Evolutionary conservation across 2,329 filamentous ascomycete genomes (phyloP).

Genomic region (Pestalotiopsis fici): DNA sequence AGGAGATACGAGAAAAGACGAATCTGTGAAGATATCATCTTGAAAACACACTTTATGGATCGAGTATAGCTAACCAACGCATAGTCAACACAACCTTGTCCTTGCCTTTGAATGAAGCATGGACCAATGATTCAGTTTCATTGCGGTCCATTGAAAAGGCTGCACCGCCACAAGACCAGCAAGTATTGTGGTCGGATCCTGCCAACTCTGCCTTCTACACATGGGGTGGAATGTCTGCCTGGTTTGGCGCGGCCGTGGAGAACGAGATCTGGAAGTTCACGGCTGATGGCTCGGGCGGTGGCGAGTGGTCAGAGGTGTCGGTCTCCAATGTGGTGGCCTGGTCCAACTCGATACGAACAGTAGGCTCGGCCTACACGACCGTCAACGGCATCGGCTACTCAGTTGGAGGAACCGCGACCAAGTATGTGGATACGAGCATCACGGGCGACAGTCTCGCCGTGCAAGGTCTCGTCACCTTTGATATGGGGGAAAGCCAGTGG

Average conservation of each 20-base stretch:
- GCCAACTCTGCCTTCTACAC: slow-evolving; percentile 30
- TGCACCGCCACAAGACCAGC: slow-evolving; percentile 28
- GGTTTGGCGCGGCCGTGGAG: slow-evolving; percentile 19
- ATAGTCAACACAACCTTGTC: slow-evolving; percentile 35
- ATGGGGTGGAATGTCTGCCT: slow-evolving; percentile 31
- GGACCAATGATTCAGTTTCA: slow-evolving; percentile 33
- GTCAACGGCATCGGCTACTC: slow-evolving; percentile 28
- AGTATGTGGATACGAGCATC: slow-evolving; percentile 23
- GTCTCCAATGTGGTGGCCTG: slow-evolving; percentile 31
- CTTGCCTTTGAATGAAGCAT: slow-evolving; percentile 30
- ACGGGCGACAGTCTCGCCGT: slow-evolving; percentile 19
- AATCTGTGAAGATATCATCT: too few relatives aligned
- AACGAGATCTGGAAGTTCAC: slow-evolving; percentile 33
- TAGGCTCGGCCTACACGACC: slow-evolving; percentile 27
- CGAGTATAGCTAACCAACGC: neutral
- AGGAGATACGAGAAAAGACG: neutral
- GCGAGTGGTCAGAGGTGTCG: slow-evolving; percentile 28
- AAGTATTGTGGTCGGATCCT: slow-evolving; percentile 33
- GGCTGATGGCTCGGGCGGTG: slow-evolving; percentile 31
- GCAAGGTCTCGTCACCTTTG: slow-evolving; percentile 31
- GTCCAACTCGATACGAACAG: slow-evolving; percentile 34
- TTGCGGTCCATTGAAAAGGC: slow-evolving; percentile 28
- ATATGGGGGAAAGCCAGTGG: slow-evolving; percentile 31
- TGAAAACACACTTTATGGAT: neutral
- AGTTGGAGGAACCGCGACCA: slow-evolving; percentile 29